Conservation (phyloP, 208 protist species). For the Crithidia brevicula region DNA sequence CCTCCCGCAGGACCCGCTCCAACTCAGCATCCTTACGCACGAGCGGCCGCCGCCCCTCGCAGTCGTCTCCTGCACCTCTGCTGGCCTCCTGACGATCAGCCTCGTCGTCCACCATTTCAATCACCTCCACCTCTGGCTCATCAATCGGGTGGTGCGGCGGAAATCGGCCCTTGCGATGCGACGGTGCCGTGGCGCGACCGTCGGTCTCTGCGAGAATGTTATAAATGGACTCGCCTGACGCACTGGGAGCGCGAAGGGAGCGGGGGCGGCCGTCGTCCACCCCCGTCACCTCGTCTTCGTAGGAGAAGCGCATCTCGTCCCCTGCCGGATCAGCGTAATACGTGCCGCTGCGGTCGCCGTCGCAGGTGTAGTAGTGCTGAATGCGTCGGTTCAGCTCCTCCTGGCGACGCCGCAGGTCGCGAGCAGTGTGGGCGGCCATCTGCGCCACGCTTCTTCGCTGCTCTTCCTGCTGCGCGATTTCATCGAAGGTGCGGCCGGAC, state of each 20-base stretch:
- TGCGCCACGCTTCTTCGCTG: conserved; percentile 39
- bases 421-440: conserved; percentile 9
- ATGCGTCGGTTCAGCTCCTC: conserved; percentile 26
- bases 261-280: not conserved
- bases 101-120: conserved; percentile 43
- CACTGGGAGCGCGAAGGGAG: conserved; percentile 13
- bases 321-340: conserved; percentile 15
- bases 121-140: conserved; percentile 61
- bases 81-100: not conserved
- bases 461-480: conserved; percentile 68
- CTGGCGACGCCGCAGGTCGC: conserved; percentile 27
- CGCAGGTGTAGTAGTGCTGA: conserved; percentile 18
- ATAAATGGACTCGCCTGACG: conserved; percentile 57
- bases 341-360: not conserved
- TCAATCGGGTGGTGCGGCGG: not conserved
- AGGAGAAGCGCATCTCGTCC: not conserved
- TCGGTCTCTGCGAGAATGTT: conserved; percentile 24
- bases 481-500: conserved; percentile 73
- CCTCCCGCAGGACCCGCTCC: conserved; percentile 53
- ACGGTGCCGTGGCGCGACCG: not conserved
- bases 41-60: conserved; percentile 18
- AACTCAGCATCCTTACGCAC: conserved; percentile 50
- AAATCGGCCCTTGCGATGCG: not conserved
- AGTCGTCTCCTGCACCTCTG: not conserved
- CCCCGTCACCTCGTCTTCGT: not conserved